These are phyloP conservation scores for Paraphaeosphaeria minitans DNA, from an alignment of 2,329 filamentous ascomycete genomes.

Conservation along the genomic window DNA sequence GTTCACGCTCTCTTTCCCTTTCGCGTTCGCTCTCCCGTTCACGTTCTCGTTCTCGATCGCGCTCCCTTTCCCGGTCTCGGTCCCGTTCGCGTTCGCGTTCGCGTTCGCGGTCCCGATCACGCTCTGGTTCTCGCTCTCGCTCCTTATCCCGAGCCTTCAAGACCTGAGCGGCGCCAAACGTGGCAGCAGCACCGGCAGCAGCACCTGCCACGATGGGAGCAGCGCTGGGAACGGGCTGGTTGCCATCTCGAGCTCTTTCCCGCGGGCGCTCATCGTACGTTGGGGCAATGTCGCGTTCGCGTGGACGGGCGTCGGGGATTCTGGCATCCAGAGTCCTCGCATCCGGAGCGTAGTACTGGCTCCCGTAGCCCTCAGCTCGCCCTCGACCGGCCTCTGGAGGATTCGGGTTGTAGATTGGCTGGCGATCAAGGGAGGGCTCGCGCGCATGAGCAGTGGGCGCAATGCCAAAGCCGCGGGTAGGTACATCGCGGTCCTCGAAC, in stretches of 20 bases:
- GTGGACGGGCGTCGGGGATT: slow-evolving; percentile 17
- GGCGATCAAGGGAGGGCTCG: slow-evolving; percentile 49
- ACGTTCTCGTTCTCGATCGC: slow-evolving; percentile 45
- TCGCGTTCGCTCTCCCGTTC: slow-evolving; percentile 1
- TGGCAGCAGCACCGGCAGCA: slow-evolving; percentile 37
- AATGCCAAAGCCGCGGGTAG: slow-evolving; percentile 56
- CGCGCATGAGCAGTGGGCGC: slow-evolving; percentile 28
- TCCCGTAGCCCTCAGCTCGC: slow-evolving; percentile 27
- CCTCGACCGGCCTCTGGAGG: slow-evolving; percentile 23
- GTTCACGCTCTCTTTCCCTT: slow-evolving; percentile 47
- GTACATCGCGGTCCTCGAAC: slow-evolving; percentile 52
- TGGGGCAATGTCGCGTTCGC: slow-evolving; percentile 29
- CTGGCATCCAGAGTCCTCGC: slow-evolving; percentile 36
- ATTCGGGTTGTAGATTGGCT: slow-evolving; percentile 29
- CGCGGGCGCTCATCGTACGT: slow-evolving; percentile 40
- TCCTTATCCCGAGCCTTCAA: slow-evolving; percentile 41
- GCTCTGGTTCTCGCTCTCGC: slow-evolving; percentile 38
- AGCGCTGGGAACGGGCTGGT: slow-evolving; percentile 18
- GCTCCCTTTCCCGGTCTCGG: slow-evolving; percentile 30
- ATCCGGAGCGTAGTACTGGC: slow-evolving; percentile 30
- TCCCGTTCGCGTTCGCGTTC: slow-evolving; percentile 26
- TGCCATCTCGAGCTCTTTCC: slow-evolving; percentile 26
- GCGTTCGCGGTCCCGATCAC: slow-evolving; percentile 50
- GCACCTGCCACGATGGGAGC: slow-evolving; percentile 35
- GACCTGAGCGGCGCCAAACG: slow-evolving; percentile 34